These are phyloP conservation scores for Esteya vermicola DNA, from an alignment of 2,329 filamentous ascomycete genomes.

Conservation along the genomic window DNA sequence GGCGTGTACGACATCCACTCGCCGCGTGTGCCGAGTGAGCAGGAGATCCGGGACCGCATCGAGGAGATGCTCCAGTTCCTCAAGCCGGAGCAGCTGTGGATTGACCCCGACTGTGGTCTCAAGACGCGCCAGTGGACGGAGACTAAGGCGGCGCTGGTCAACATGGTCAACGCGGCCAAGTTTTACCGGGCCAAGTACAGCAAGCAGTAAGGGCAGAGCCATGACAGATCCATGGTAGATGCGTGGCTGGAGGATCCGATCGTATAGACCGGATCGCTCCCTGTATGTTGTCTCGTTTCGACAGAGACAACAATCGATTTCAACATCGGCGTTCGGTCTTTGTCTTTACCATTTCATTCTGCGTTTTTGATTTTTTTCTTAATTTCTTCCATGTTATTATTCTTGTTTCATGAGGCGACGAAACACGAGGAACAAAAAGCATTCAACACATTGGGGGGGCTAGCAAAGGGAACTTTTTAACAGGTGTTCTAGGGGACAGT, in stretches of 20 bases:
- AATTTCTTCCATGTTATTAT: constrained; percentile 12
- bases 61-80: constrained; percentile 97
- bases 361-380: constrained; percentile 8
- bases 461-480: background rate
- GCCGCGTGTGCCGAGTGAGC: constrained; percentile 87
- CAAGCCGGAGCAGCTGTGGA: constrained; percentile 97
- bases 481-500: constrained; percentile 6
- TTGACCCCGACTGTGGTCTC: constrained; percentile 97
- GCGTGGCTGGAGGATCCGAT: no score
- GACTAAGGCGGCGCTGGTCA: constrained; percentile 88
- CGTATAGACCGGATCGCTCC: no score
- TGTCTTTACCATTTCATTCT: no score
- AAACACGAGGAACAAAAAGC: no score
- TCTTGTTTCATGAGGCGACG: constrained; percentile 14
- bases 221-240: no score
- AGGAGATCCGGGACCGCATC: constrained; percentile 97
- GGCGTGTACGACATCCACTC: constrained; percentile 99
- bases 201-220: constrained; percentile 23
- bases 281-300: constrained; percentile 4
- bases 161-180: constrained; percentile 98
- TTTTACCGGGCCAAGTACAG: constrained; percentile 83
- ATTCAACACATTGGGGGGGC: constrained; percentile 8
- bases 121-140: constrained; percentile 99
- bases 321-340: constrained; percentile 13
- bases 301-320: constrained; percentile 9